phyloP scores from a whole-genome alignment of 441 rosid species.

The Omphalea diandra region DNA sequence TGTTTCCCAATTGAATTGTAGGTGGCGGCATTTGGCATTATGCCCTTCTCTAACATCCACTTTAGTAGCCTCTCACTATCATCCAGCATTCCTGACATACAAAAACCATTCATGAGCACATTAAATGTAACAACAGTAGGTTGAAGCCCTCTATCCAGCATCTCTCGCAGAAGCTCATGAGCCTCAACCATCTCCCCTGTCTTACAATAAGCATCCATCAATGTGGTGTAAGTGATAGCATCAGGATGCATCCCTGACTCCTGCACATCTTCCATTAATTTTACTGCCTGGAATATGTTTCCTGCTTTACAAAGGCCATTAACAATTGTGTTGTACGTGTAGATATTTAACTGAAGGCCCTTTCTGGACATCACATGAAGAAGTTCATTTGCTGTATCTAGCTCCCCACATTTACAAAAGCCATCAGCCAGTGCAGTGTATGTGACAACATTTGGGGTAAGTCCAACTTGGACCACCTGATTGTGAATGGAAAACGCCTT shows the following conservation, averaged over 20 bases:
- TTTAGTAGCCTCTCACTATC: constrained; percentile 71
- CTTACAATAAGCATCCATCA: constrained; percentile 84
- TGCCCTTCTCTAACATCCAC: constrained; percentile 84
- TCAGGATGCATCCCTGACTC: constrained; percentile 59
- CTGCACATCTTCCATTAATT: constrained; percentile 74
- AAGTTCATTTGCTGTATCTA: constrained; percentile 86
- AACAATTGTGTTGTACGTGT: constrained; percentile 68
- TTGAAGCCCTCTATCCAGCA: constrained; percentile 67
- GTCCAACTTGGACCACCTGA: constrained; percentile 65
- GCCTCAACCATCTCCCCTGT: constrained; percentile 65
- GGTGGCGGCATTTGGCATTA: constrained; percentile 67
- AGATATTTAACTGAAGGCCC: constrained; percentile 73
- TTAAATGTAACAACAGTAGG: constrained; percentile 84
- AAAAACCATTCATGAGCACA: constrained; percentile 87
- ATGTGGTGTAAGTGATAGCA: constrained; percentile 68
- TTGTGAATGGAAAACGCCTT: constrained; percentile 79
- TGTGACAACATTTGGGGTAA: constrained; percentile 73
- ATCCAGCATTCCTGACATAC: constrained; percentile 70
- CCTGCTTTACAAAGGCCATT: constrained; percentile 89
- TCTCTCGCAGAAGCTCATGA: constrained; percentile 59
- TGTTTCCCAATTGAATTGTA: constrained; percentile 83
- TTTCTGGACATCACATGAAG: constrained; percentile 72
- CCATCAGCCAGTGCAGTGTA: constrained; percentile 85
- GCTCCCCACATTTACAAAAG: constrained; percentile 73
- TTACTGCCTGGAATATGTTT: constrained; percentile 53